Evolutionary conservation across 139 green algal species (phyloP), one percentile per base, ranked within the genome.

Genomic region (Chlamydomonas eustigma): DNA sequence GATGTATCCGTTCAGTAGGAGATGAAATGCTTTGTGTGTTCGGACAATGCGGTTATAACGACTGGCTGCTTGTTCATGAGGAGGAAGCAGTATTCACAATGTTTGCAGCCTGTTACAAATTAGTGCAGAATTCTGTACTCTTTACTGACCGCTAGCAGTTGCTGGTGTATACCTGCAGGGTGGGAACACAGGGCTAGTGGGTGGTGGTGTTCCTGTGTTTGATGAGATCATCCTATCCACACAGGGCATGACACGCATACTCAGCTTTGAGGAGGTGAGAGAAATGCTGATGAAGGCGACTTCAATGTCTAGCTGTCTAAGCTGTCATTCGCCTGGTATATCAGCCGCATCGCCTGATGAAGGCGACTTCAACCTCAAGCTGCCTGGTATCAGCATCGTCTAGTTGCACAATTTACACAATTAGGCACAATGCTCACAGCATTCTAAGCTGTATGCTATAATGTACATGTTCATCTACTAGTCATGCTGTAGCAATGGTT

Each of bases 141-240:
- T 12, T 58, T 18, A 12, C 44, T 58, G 12, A 12, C 44, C 44
- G 12, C 44, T 12, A 58, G 18, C 44, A 12, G 12, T 12, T 18
- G 18, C 92, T 97, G 12, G n/a, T n/a, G n/a, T 58, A 12, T 58
- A 58, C 44, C 44, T 58, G 18, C 44, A 58, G 84, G 92, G 92
- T 1, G 94, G 94, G 35, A 98, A 99, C 82, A 97, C 95, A 3
- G 95, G 95, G 0, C 87, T 99, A 24, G 94, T 97, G 24, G 94
- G 95, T 0, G 96, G 95, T 71, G 88, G 83, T 37, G 86, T 97
- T 22, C 93, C 96, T 0, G 80, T 97, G 37, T 90, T 90, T 74
- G 93, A 98, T 58, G 96, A 99, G 81, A 85, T 98, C 0, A 78
- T 97, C 1, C 33, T 99, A 0, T 80, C 35, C 44, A 90, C 88